Evolutionary conservation across 495 filamentous ascomycete species (phyloP).

Genomic region (Penicillium soppii): DNA sequence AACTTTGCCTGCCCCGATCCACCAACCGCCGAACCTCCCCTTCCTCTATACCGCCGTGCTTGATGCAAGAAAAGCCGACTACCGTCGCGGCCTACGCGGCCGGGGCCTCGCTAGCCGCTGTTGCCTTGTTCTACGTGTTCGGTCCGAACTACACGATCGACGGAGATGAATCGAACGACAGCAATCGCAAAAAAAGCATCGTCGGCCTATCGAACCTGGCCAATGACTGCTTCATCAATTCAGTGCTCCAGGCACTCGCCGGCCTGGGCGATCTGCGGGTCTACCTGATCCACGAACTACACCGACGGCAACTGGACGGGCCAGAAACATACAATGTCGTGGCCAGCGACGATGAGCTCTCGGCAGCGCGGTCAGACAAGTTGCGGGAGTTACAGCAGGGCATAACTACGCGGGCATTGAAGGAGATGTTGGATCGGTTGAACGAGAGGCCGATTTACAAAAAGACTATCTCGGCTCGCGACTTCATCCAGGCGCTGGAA

Average conservation of each 20-base stretch:
- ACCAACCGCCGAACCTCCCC: slow-evolving; percentile 6
- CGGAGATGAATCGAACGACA: slow-evolving; percentile 61
- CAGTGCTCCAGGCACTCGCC: slow-evolving; percentile 90
- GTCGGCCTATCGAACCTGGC: slow-evolving; percentile 89
- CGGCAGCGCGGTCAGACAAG: slow-evolving; percentile 56
- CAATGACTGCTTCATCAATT: slow-evolving; percentile 99
- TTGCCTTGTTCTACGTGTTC: slow-evolving; percentile 95
- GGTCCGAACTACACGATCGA: slow-evolving; percentile 94
- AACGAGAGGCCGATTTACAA: slow-evolving; percentile 92
- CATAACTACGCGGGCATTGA: slow-evolving; percentile 81
- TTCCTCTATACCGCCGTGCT: slow-evolving; percentile 12
- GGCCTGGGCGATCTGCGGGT: slow-evolving; percentile 87
- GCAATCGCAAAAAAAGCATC: slow-evolving; percentile 76
- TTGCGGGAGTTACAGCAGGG: slow-evolving; percentile 74
- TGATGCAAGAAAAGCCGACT: slow-evolving; percentile 84
- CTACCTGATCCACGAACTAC: slow-evolving; percentile 85
- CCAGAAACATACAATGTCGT: slow-evolving; percentile 64
- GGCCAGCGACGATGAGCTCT: slow-evolving; percentile 43
- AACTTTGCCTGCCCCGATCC: slow-evolving; percentile 12
- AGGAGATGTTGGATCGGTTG: slow-evolving; percentile 86
- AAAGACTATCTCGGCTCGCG: slow-evolving; percentile 85
- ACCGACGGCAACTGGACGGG: slow-evolving; percentile 76
- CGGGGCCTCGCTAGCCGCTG: slow-evolving; percentile 92
- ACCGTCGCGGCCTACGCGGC: slow-evolving; percentile 92
- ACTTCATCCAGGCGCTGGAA: slow-evolving; percentile 80